These are phyloP conservation scores for Ambrosiella beaveri DNA, from an alignment of 2,329 filamentous ascomycete species.

Conservation along the genomic window DNA sequence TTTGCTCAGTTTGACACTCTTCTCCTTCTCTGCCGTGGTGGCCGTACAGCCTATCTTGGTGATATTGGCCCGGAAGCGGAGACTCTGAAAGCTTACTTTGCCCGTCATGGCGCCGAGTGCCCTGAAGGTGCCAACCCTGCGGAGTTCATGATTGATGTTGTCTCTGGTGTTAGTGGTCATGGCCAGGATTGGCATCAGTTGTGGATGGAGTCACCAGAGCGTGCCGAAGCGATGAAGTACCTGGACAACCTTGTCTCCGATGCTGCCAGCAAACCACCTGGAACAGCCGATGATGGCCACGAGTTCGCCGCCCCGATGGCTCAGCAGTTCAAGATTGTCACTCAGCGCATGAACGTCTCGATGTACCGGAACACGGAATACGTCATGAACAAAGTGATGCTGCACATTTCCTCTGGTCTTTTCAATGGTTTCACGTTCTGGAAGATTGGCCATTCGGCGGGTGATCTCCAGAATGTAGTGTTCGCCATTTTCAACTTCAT, in stretches of 20 bases:
- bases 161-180: slow-evolving; percentile 39
- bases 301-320: slow-evolving; percentile 56
- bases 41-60: slow-evolving; percentile 50
- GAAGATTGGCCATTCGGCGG: slow-evolving; percentile 35
- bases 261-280: slow-evolving; percentile 29
- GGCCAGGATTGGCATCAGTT: slow-evolving; percentile 48
- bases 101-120: slow-evolving; percentile 43
- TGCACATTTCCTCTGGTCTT: slow-evolving; percentile 36
- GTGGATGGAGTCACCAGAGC: slow-evolving; percentile 49
- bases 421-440: slow-evolving; percentile 48
- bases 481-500: slow-evolving; percentile 48
- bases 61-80: slow-evolving; percentile 37
- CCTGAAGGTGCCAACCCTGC: slow-evolving; percentile 49
- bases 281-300: slow-evolving; percentile 32
- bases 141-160: slow-evolving; percentile 55
- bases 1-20: slow-evolving; percentile 52
- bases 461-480: slow-evolving; percentile 35
- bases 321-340: slow-evolving; percentile 46
- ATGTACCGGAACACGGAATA: slow-evolving; percentile 53
- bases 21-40: slow-evolving; percentile 45
- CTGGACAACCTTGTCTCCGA: slow-evolving; percentile 45
- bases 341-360: slow-evolving; percentile 41
- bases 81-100: slow-evolving; percentile 46
- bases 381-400: slow-evolving; percentile 42
- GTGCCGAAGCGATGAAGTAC: slow-evolving; percentile 36